A percentile compares a stretch with the other conserved stretches of the same genome.
These are phyloP conservation scores for Cryphonectria japonica DNA, from an alignment of 2,329 filamentous ascomycete species.

Conservation along the genomic window DNA sequence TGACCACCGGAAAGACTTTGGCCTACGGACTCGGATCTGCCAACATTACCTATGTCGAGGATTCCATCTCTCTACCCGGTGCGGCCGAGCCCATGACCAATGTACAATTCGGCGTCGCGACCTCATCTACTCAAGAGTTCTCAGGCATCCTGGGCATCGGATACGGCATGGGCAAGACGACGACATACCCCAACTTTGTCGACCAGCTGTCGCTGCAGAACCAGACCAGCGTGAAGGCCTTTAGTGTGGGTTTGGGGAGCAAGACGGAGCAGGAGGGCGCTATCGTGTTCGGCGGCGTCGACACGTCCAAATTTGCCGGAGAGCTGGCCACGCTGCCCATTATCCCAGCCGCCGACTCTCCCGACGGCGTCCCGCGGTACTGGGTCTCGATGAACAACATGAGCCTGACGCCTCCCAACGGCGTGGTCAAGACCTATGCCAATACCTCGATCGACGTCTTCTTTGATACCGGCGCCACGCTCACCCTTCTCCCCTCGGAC, in stretches of 20 bases:
- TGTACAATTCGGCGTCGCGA: conserved; percentile 71
- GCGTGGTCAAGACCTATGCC: conserved; percentile 40
- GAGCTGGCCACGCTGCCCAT: conserved; percentile 64
- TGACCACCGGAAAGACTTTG: conserved; percentile 45
- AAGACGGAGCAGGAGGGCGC: conserved; percentile 63
- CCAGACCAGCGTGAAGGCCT: conserved; percentile 63
- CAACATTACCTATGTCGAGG: conserved; percentile 53
- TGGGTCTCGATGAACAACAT: conserved; percentile 55
- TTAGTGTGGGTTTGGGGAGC: conserved; percentile 68
- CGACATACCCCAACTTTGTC: conserved; percentile 54
- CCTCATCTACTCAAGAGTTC: conserved; percentile 50
- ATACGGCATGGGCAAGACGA: conserved; percentile 57
- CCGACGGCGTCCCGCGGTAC: conserved; percentile 57
- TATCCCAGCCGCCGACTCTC: conserved; percentile 55
- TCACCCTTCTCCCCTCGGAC: conserved; percentile 66
- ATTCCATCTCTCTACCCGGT: conserved; percentile 49
- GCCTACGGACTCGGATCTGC: conserved; percentile 57
- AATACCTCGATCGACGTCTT: conserved; percentile 58
- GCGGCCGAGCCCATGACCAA: conserved; percentile 47
- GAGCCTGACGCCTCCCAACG: conserved; percentile 45
- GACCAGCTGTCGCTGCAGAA: conserved; percentile 55
- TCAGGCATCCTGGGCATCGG: conserved; percentile 75
- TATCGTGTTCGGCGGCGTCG: conserved; percentile 70
- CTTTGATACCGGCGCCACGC: conserved; percentile 71
- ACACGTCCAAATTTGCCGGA: conserved; percentile 67